These are phyloP conservation scores for Coemansia sp. DNA, from an alignment of 192 early-diverging fungal species.

Conservation along the genomic window DNA sequence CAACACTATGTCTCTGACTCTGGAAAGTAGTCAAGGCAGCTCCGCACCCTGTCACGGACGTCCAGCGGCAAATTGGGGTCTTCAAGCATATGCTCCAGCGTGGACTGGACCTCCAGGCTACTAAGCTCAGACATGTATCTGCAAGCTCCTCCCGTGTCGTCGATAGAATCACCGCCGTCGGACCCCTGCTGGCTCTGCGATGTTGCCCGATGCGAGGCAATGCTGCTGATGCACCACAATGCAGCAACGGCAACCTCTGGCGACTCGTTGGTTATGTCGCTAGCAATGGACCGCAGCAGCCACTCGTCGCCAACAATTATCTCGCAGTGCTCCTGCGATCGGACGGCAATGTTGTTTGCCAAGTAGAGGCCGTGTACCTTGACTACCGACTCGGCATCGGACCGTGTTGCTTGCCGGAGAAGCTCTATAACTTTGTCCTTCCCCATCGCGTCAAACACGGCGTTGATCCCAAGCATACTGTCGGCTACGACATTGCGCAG, in stretches of 20 bases:
- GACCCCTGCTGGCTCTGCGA: not conserved
- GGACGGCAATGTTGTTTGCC: slow-evolving; percentile 40
- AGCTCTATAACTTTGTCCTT: slow-evolving; percentile 12
- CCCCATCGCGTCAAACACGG: slow-evolving; percentile 24
- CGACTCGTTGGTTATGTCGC: not conserved
- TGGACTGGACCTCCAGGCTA: slow-evolving; percentile 13
- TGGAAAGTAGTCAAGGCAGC: slow-evolving; percentile 37
- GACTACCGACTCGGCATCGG: slow-evolving; percentile 7
- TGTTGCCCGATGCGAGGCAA: slow-evolving; percentile 17
- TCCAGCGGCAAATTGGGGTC: slow-evolving; percentile 21
- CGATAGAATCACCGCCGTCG: slow-evolving; percentile 6
- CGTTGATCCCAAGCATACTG: slow-evolving; percentile 17
- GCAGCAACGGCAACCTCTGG: slow-evolving; percentile 41
- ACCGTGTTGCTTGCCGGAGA: slow-evolving; percentile 14
- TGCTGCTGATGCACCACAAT: slow-evolving; percentile 49
- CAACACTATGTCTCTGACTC: slow-evolving; percentile 1
- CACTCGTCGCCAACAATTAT: slow-evolving; percentile 13
- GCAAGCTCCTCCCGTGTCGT: not conserved
- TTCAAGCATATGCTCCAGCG: slow-evolving; percentile 19
- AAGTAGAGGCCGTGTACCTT: slow-evolving; percentile 41
- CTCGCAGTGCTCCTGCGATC: slow-evolving; percentile 17
- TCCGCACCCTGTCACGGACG: slow-evolving; percentile 45
- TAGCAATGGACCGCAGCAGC: slow-evolving; percentile 25
- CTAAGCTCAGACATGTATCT: slow-evolving; percentile 11
- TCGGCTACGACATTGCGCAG: slow-evolving; percentile 40